Conservation (phyloP, 768 basidiomycete species). For the Collybia mongolica region DNA sequence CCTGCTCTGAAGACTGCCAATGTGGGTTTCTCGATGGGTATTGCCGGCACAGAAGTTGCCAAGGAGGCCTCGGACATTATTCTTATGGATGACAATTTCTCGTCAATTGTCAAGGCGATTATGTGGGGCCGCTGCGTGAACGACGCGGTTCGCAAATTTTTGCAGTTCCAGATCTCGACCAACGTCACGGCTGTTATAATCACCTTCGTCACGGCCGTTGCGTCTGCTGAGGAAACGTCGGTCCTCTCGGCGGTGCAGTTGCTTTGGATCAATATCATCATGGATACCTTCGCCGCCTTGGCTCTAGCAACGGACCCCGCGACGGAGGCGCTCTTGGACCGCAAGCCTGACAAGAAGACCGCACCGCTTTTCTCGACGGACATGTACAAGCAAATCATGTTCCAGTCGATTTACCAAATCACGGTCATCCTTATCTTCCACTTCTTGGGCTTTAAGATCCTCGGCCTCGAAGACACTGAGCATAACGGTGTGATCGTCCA, state of each 20-base stretch:
- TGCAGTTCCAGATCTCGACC: conserved; percentile 93
- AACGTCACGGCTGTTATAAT: conserved; percentile 96
- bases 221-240: conserved; percentile 71
- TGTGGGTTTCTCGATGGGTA: conserved; percentile 97
- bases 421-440: conserved; percentile 84
- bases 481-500: conserved; percentile 44
- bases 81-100: conserved; percentile 96
- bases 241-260: conserved; percentile 96
- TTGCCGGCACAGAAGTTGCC: conserved; percentile 96
- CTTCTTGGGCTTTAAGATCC: conserved; percentile 74
- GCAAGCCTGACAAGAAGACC: conserved; percentile 88
- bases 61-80: conserved; percentile 99
- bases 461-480: conserved; percentile 49
- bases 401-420: conserved; percentile 89
- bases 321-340: conserved; percentile 71
- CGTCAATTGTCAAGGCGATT: conserved; percentile 95
- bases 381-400: conserved; percentile 96
- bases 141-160: conserved; percentile 94
- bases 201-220: conserved; percentile 88
- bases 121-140: conserved; percentile 99
- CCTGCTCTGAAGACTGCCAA: conserved; percentile 94
- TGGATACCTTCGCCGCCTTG: conserved; percentile 98
- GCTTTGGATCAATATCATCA: conserved; percentile 98
- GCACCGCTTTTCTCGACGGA: conserved; percentile 88
- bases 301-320: conserved; percentile 98